phyloP scores from a whole-genome alignment of 1,284 basidiomycete species.

The Rhodofomes roseus region DNA sequence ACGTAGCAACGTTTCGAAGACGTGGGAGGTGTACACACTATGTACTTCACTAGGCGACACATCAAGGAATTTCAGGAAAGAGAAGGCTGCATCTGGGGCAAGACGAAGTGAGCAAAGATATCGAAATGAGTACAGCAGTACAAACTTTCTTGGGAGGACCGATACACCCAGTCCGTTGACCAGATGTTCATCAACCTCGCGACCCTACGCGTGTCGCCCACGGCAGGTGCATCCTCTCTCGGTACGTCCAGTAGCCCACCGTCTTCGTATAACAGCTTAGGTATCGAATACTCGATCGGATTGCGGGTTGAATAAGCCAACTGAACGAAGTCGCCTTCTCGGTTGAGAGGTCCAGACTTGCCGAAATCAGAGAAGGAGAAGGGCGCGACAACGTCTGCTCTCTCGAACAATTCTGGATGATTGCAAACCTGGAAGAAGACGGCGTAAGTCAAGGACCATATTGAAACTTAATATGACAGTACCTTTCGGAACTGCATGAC shows the following conservation, averaged over 20 bases:
- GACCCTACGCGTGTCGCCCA: constrained; percentile 60
- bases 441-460: constrained; percentile 1
- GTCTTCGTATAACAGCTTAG: constrained; percentile 76
- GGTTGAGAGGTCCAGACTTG: constrained; percentile 74
- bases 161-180: constrained; percentile 78
- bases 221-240: constrained; percentile 49
- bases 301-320: constrained; percentile 86
- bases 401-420: constrained; percentile 97
- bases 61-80: constrained; percentile 73
- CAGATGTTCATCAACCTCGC: constrained; percentile 88
- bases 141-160: constrained; percentile 65
- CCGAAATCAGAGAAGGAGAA: constrained; percentile 88
- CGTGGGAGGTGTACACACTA: constrained; percentile 52
- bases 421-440: constrained; percentile 89
- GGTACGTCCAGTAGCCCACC: constrained; percentile 76
- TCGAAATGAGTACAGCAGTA: background rate
- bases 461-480: background rate
- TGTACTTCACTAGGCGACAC: constrained; percentile 63
- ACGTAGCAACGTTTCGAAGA: constrained; percentile 50
- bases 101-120: background rate
- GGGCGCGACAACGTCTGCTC: constrained; percentile 93
- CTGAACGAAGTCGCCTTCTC: constrained; percentile 84
- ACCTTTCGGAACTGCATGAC: constrained; percentile 99
- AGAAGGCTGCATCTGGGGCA: constrained; percentile 48
- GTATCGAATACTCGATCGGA: constrained; percentile 79